phyloP scores from a whole-genome alignment of 73 alveolate species.

The Paramecium tetraurelia region DNA sequence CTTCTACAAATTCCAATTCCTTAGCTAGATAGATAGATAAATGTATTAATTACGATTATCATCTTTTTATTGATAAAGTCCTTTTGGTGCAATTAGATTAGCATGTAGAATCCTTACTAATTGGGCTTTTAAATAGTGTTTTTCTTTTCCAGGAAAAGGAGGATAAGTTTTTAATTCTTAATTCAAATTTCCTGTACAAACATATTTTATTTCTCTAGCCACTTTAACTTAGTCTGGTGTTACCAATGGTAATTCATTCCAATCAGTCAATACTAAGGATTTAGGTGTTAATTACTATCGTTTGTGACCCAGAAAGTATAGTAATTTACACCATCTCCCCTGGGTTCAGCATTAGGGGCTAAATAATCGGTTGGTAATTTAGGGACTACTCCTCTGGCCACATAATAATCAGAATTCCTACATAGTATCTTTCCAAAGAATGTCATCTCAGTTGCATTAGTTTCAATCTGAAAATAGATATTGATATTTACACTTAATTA shows the following conservation, averaged over 20 bases:
- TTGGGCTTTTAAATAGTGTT: constrained; percentile 91
- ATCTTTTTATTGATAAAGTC: constrained; percentile 79
- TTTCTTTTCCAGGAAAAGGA: constrained; percentile 92
- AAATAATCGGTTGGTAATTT: constrained; percentile 83
- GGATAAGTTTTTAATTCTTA: constrained; percentile 77
- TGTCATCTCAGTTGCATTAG: constrained; percentile 74
- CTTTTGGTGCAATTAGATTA: constrained; percentile 91
- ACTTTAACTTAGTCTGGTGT: constrained; percentile 74
- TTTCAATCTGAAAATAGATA: constrained; percentile 31
- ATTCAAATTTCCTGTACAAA: constrained; percentile 80
- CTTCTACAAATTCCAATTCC: constrained; percentile 90
- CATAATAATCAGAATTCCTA: constrained; percentile 89
- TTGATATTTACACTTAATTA: constrained; percentile 46
- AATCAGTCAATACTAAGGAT: constrained; percentile 67
- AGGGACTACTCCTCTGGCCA: constrained; percentile 85
- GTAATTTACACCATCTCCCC: constrained; percentile 79
- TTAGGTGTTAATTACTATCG: constrained; percentile 48
- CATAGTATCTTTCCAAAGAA: constrained; percentile 95
- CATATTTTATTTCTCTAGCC: constrained; percentile 75
- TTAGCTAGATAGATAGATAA: neutral
- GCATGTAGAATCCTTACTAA: constrained; percentile 88
- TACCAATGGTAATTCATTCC: constrained; percentile 84
- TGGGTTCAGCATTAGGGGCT: constrained; percentile 60
- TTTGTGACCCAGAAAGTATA: constrained; percentile 84
- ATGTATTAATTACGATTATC: constrained; percentile 60